A percentile compares a stretch with the other conserved stretches of the same genome.
These are phyloP conservation scores for Diplodia scrobiculata DNA, from an alignment of 2,329 filamentous ascomycete genomes.

Conservation along the genomic window DNA sequence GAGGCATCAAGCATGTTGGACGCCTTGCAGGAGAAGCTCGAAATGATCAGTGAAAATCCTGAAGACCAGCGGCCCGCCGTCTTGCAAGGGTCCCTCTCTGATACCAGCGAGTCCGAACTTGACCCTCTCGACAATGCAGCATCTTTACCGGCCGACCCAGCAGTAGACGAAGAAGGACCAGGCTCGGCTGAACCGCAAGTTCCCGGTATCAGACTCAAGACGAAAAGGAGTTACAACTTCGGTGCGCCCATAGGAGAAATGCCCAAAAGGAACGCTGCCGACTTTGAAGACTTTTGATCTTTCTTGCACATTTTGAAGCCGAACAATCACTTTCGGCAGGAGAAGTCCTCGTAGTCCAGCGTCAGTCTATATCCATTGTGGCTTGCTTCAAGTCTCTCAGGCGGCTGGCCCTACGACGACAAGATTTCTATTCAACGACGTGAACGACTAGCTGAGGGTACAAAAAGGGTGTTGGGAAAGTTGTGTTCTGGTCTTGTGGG, in stretches of 20 bases:
- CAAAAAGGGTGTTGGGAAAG: slow-evolving; percentile 19
- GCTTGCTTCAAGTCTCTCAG: slow-evolving; percentile 20
- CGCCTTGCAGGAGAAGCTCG: slow-evolving; percentile 16
- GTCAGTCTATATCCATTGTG: slow-evolving; percentile 9
- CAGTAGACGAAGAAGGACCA: slow-evolving; percentile 29
- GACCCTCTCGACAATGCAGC: slow-evolving; percentile 33
- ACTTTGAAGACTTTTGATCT: slow-evolving; percentile 27
- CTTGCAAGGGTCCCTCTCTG: slow-evolving; percentile 31
- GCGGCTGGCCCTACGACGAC: slow-evolving; percentile 12
- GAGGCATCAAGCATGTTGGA: slow-evolving; percentile 15
- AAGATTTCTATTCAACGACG: slow-evolving; percentile 14
- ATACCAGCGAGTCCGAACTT: slow-evolving; percentile 31
- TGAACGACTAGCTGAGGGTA: slow-evolving; percentile 14
- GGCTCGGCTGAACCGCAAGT: slow-evolving; percentile 29
- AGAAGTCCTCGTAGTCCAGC: slow-evolving; percentile 1
- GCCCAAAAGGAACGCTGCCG: slow-evolving; percentile 23
- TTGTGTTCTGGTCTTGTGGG: neutral
- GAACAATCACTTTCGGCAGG: neutral
- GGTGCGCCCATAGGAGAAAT: slow-evolving; percentile 40
- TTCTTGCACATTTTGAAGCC: neutral
- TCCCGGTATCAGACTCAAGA: slow-evolving; percentile 42
- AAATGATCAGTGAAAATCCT: slow-evolving; percentile 25
- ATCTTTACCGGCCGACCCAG: slow-evolving; percentile 32
- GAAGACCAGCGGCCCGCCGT: slow-evolving; percentile 32
- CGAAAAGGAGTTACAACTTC: slow-evolving; percentile 41